Evolutionary conservation across 805 yeast genomes (phyloP).

Genomic region (Wickerhamiella siamensis): DNA sequence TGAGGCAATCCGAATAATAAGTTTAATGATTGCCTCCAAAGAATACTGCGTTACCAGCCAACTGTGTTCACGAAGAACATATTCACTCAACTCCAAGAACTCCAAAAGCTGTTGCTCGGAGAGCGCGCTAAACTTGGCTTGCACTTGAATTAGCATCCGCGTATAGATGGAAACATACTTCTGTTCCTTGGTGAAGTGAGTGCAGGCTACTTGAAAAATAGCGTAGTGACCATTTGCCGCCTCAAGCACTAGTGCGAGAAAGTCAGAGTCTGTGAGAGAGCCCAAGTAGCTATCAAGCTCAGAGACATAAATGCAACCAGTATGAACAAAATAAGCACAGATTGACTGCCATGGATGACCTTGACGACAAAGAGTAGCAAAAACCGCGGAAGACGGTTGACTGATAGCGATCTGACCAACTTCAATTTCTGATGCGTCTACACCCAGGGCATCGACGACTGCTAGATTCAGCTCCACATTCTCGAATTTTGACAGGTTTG

Average conservation of each 20-base stretch:
- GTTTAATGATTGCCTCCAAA: conserved; percentile 39
- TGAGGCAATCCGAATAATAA: conserved; percentile 23
- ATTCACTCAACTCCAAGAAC: conserved; percentile 27
- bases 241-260: conserved; percentile 4
- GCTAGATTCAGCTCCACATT: not conserved
- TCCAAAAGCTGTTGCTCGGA: conserved; percentile 5
- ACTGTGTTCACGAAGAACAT: conserved; percentile 33
- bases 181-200: not conserved
- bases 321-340: conserved; percentile 11
- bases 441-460: not conserved
- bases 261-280: conserved; percentile 4
- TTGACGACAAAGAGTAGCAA: conserved; percentile 5
- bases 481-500: not conserved
- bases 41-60: conserved; percentile 55
- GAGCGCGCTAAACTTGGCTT: not conserved
- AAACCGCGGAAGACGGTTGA: conserved; percentile 2
- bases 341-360: conserved; percentile 7
- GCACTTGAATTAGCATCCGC: not conserved
- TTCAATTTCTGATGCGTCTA: not conserved
- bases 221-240: conserved; percentile 5
- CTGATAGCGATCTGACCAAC: not conserved
- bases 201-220: not conserved
- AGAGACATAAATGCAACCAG: conserved; percentile 3
- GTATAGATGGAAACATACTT: not conserved
- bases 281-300: conserved; percentile 7